Conservation (phyloP, 257 asterid species). For the Leptodermis oblonga region DNA sequence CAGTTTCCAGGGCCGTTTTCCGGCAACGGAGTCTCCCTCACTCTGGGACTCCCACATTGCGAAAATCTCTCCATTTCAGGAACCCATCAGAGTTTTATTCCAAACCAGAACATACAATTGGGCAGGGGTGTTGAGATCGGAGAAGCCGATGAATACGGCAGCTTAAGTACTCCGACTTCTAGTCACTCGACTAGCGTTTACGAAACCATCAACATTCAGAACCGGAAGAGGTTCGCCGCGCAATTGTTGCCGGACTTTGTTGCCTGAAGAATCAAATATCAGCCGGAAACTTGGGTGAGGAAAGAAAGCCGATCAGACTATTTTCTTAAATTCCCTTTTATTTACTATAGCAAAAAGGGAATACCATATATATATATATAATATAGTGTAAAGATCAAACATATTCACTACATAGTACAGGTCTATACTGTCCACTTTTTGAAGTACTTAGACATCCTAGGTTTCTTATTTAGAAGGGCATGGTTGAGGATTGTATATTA, state of each 20-base stretch:
- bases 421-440: constrained; percentile 45
- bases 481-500: constrained; percentile 84
- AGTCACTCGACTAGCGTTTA: constrained; percentile 50
- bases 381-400: constrained; percentile 50
- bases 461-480: constrained; percentile 29
- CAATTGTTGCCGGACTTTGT: constrained; percentile 88
- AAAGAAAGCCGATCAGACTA: constrained; percentile 15
- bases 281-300: neutral
- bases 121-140: constrained; percentile 52
- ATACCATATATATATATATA: constrained; percentile 19
- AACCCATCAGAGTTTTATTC: constrained; percentile 56
- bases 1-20: constrained; percentile 69
- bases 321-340: constrained; percentile 28
- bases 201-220: constrained; percentile 68
- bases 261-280: constrained; percentile 24
- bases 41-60: constrained; percentile 84
- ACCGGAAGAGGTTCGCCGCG: constrained; percentile 73
- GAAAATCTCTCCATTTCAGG: constrained; percentile 69
- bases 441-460: constrained; percentile 51
- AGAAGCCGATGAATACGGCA: constrained; percentile 44
- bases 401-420: constrained; percentile 38
- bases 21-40: constrained; percentile 73
- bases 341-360: constrained; percentile 28
- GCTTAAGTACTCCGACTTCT: constrained; percentile 38
- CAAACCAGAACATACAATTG: constrained; percentile 51